Base-by-base conservation (phyloP, 2,329 filamentous ascomycete genomes). In the Periglandula ipomoeae region DNA sequence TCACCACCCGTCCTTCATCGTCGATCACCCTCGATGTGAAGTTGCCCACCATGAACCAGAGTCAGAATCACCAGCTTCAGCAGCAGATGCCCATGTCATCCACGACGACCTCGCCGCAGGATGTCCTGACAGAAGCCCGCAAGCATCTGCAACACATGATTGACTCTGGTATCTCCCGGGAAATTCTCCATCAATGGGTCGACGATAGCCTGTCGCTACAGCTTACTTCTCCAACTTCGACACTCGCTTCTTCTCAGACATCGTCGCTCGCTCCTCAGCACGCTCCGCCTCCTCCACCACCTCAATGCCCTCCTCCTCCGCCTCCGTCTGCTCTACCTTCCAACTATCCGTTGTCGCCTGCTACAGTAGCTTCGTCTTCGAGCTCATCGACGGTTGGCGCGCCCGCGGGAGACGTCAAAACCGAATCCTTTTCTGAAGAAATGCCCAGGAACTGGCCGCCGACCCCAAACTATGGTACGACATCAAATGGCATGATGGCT, bases 61-160 rank as follows among this genome's bases (percentile, higher is more conserved):
- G 54, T 52, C 60, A 59, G 49, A 57, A 55, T 49, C 52, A 57
- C 42, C 59, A 59, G 42, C 59, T 55, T 48, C 59, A 60, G 35
- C 60, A 56, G n/a, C 55, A 55, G 39, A 55, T 55, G 1, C 55
- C 57, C 8, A 52, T 58, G 44, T 53, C 49, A 30, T 50, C 41
- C 24, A 41, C 50, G 24, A 50, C 52, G n/a, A 46, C 67, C 37
- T 66, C 64, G 20, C 63, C 70, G 15, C 68, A 70, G 52, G 66
- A 72, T 60, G 65, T 72, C 47, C 63, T 72, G 48, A 67, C 65
- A 19, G 70, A 72, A 58, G 70, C 70, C 40, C 61, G 70, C 41
- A 69, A 70, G 56, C 72, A 71, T 50, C 64, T 72, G 6, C 69
- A 72, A 59, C 66, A 66, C 41, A 58, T 72, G 53, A 72, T 72